Evolutionary conservation across 768 basidiomycete species (phyloP), one percentile per base, ranked within the genome.

Genomic region (Tylopilus plumbeoviolaceoides): DNA sequence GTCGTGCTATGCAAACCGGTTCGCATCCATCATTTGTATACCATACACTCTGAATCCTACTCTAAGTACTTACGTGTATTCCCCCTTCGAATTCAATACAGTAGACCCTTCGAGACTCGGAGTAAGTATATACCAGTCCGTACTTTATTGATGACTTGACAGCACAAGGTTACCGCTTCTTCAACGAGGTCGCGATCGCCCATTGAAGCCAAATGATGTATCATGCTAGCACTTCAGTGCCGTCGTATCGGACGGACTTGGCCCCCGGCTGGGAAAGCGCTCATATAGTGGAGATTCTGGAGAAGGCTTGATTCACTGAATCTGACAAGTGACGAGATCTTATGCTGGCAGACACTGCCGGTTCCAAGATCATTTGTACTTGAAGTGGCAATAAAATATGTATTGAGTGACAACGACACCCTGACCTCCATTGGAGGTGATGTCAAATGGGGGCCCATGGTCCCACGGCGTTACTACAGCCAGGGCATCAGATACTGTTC

Each of bases 21-120:
- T 40, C 15, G n/a, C 44, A 47, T 51, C 27, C 42, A 47, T 50
- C 45, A 57, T n/a, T 33, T 54, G 51, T 23, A 41, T 63, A 59
- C 42, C 44, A 52, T 65, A 64, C 53, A 50, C 47, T 17, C 5
- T 23, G 23, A 23, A 23, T 23, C 5, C 23, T 23, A 23, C n/a
- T 9, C 35, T 51, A 50, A 42, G 35, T 49, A 51, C 49, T 35
- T 35, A 35, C 33, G 15, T 51, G 44, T 60, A 63, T 15, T 41
- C 6, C n/a, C 38, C 12, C 31, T 27, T 2, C 18, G 36, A 55
- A 48, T 35, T 21, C 10, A 40, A 27, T 15, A 17, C 42, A 28
- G 5, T 41, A 28, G 14, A 10, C 14, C 18, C 17, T 15, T 38
- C n/a, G 7, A 38, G 38, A 38, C n/a, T 38, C n/a, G 8, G 38